Evolutionary conservation across 331 rosid species (phyloP), one percentile per base, ranked within the genome.

Genomic region (Phaseolus coccineus): DNA sequence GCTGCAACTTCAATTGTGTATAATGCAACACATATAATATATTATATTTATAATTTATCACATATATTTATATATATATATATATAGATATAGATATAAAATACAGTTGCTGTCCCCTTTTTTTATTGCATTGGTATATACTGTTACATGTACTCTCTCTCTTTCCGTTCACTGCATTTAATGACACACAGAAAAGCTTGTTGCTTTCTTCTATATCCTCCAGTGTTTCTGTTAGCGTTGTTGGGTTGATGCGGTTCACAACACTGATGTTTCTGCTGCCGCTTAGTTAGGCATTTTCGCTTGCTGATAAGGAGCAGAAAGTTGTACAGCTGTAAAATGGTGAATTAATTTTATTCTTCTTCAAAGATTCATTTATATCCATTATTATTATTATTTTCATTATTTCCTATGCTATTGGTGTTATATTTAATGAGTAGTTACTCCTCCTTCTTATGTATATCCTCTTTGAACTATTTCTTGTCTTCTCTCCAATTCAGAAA

Each of bases 251-350:
- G 85, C 57, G 75, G 82, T 77, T 86, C 74, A 61, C 80, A 79
- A 73, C 79, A 51, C 86, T 82, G 85, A 87, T 61, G 78, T 77
- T 69, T 56, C 78, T 80, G 71, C 80, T 39, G 84, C 86, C 81
- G 85, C 88, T 71, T 80, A 81, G 84, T 87, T 83, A 81, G 86
- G 87, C 86, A 82, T 85, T 76, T 76, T 76, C 73, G 78, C 89
- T 87, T 88, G 87, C 92, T 83, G 89, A 84, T 63, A 46, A 80
- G 47, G 81, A 69, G 80, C 85, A 80, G 86, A 85, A 86, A 76
- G 80, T 76, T 76, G 78, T 84, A 79, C 84, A 83, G 84, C 87
- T 84, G 83, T 83, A 77, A 80, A 73, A 83, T 79, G 84, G 90
- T 85, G 6, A 59, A 9, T 28, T 16, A n/a, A 69, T 28, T 27